These are phyloP conservation scores for Xylaria sp. DNA, from an alignment of 2,329 filamentous ascomycete species.

Conservation along the genomic window DNA sequence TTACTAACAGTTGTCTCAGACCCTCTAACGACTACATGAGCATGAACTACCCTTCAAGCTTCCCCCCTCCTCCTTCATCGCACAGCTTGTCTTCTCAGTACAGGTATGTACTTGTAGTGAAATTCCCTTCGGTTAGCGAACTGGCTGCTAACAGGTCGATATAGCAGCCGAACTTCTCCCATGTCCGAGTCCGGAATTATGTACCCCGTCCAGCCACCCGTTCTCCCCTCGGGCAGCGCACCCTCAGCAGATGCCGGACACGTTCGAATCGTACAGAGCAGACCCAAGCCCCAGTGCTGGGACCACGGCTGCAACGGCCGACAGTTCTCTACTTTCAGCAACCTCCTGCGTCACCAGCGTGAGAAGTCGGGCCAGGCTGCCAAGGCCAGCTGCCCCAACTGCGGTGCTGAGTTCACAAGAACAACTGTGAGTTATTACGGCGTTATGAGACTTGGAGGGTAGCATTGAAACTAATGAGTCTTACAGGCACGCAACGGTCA, in stretches of 20 bases:
- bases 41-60: slow-evolving; percentile 40
- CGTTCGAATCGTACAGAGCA: slow-evolving; percentile 66
- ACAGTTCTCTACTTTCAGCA: slow-evolving; percentile 95
- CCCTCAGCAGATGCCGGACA: slow-evolving; percentile 40
- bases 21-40: slow-evolving; percentile 39
- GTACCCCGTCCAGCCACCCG: slow-evolving; percentile 38
- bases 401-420: slow-evolving; percentile 87
- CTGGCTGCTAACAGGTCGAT: slow-evolving; percentile 1
- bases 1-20: slow-evolving; percentile 24
- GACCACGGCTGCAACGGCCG: slow-evolving; percentile 95
- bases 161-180: slow-evolving; percentile 37
- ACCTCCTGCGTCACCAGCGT: slow-evolving; percentile 83
- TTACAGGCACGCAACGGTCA: slow-evolving; percentile 78
- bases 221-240: slow-evolving; percentile 34
- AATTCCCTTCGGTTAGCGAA: neutral
- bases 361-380: slow-evolving; percentile 89
- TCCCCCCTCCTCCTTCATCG: slow-evolving; percentile 27
- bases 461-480: slow-evolving; percentile 18
- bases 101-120: slow-evolving; percentile 33
- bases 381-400: slow-evolving; percentile 85
- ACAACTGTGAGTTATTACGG: slow-evolving; percentile 46
- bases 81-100: slow-evolving; percentile 36
- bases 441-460: neutral
- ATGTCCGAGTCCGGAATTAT: slow-evolving; percentile 40
- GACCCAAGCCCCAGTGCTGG: slow-evolving; percentile 94